A percentile compares a stretch with the other conserved stretches of the same genome.
Conservation (phyloP, 495 filamentous ascomycete species). For the Xylaria telfairii region DNA sequence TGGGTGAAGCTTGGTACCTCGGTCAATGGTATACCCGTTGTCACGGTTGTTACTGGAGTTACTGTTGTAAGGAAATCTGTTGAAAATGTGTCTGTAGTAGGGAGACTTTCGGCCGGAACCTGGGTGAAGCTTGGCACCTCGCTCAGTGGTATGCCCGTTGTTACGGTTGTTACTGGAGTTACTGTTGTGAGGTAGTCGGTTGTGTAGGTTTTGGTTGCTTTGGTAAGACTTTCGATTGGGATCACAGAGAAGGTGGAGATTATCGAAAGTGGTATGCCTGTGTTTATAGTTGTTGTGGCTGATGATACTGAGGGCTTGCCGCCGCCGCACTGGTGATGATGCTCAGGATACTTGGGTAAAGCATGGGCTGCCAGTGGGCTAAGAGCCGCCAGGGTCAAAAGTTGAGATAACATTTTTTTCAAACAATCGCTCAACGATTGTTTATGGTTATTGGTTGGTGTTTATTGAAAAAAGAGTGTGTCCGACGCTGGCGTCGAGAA, state of each 20-base stretch:
- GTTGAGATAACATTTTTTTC: slow-evolving; percentile 24
- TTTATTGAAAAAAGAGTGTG: not conserved
- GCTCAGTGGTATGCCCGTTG: slow-evolving; percentile 12
- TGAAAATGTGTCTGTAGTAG: not conserved
- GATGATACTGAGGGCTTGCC: slow-evolving; percentile 8
- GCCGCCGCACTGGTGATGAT: slow-evolving; percentile 14
- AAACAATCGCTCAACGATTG: slow-evolving; percentile 14
- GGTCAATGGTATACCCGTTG: slow-evolving; percentile 7
- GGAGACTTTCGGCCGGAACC: slow-evolving; percentile 10
- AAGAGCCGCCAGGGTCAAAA: slow-evolving; percentile 18
- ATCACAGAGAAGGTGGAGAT: not conserved
- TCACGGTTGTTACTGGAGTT: not conserved
- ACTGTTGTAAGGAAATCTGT: slow-evolving; percentile 1
- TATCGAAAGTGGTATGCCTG: slow-evolving; percentile 3
- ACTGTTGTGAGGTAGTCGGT: slow-evolving; percentile 3
- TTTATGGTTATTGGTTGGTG: not conserved
- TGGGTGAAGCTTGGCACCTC: slow-evolving; percentile 12
- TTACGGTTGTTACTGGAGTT: not conserved
- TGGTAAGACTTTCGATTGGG: slow-evolving; percentile 17
- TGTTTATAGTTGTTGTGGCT: slow-evolving; percentile 15
- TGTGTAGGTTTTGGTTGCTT: not conserved
- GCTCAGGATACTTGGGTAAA: not conserved
- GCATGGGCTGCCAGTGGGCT: slow-evolving; percentile 18
- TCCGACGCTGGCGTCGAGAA: not conserved
- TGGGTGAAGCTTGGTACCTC: slow-evolving; percentile 13